A percentile compares a stretch with the other conserved stretches of the same genome.
Conservation (phyloP, 768 basidiomycete genomes). For the Naematelia aurantialba region DNA sequence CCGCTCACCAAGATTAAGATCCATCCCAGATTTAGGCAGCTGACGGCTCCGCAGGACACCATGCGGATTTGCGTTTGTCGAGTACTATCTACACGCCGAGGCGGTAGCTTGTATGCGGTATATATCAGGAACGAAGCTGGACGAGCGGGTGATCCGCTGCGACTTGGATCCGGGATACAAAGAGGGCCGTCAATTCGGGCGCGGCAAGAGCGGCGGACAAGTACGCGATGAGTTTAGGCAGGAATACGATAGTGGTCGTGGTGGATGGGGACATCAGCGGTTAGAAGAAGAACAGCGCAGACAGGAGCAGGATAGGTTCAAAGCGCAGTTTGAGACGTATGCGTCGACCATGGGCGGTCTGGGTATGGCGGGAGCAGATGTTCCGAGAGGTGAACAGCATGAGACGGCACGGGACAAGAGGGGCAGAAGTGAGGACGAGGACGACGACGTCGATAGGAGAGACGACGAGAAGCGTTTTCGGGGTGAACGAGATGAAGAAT, state of each 20-base stretch:
- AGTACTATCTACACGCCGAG: conserved; percentile 87
- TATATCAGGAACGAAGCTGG: conserved; percentile 95
- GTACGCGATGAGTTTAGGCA: conserved; percentile 93
- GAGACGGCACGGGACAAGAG: conserved; percentile 29
- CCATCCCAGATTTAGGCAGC: neutral
- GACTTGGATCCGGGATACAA: conserved; percentile 95
- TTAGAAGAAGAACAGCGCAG: conserved; percentile 36
- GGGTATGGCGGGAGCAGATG: conserved; percentile 39
- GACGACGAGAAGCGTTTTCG: conserved; percentile 39
- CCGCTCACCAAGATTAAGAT: neutral
- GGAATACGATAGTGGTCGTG: conserved; percentile 94
- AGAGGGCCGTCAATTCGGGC: conserved; percentile 93
- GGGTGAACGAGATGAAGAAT: conserved; percentile 40
- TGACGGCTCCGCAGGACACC: conserved; percentile 41
- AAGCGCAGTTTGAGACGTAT: conserved; percentile 44
- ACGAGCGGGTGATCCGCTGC: conserved; percentile 96
- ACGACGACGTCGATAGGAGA: conserved; percentile 29
- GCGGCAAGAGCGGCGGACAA: conserved; percentile 89
- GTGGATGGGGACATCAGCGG: conserved; percentile 52
- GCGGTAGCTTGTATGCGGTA: conserved; percentile 89
- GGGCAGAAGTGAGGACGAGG: conserved; percentile 41
- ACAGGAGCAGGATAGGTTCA: conserved; percentile 38
- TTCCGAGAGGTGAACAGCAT: conserved; percentile 34
- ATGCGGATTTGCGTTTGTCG: conserved; percentile 52
- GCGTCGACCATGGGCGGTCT: conserved; percentile 32